phyloP scores from a whole-genome alignment of 176 grass and related monocot species.

The Ampelocalamus luodianensis region DNA sequence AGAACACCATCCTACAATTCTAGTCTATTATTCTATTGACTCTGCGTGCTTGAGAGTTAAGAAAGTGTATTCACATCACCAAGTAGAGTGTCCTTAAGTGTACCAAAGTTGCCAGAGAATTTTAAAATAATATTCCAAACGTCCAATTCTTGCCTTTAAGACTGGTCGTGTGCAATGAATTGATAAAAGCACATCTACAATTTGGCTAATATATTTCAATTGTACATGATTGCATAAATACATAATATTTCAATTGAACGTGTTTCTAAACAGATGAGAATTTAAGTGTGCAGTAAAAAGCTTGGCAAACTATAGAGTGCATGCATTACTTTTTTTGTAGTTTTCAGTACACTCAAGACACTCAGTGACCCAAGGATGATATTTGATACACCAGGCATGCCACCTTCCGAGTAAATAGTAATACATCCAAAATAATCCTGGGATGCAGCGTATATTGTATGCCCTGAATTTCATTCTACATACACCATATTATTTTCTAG shows the following conservation, averaged over 20 bases:
- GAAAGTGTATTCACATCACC: neutral
- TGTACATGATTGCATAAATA: neutral
- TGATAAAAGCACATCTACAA: neutral
- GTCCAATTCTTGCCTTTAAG: neutral
- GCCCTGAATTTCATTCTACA: neutral
- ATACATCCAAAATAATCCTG: neutral
- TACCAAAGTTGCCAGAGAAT: neutral
- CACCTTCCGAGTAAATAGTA: neutral
- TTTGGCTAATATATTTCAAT: neutral
- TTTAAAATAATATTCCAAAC: neutral
- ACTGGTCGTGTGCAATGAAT: neutral
- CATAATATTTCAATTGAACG: neutral
- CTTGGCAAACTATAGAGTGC: neutral
- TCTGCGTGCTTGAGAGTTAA: neutral
- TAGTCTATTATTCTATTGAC: neutral
- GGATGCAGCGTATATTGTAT: neutral
- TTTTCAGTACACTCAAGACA: neutral
- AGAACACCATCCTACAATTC: neutral
- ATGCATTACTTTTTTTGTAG: neutral
- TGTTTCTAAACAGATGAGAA: slow-evolving; percentile 18
- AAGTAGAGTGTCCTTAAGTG: neutral
- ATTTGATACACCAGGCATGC: neutral
- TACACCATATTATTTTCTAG: neutral
- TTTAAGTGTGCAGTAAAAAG: neutral
- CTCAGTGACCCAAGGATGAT: neutral